Evolutionary conservation across 129 eudicot genomes (phyloP), one percentile per base, ranked within the genome.

Genomic region (Arctium lappa): DNA sequence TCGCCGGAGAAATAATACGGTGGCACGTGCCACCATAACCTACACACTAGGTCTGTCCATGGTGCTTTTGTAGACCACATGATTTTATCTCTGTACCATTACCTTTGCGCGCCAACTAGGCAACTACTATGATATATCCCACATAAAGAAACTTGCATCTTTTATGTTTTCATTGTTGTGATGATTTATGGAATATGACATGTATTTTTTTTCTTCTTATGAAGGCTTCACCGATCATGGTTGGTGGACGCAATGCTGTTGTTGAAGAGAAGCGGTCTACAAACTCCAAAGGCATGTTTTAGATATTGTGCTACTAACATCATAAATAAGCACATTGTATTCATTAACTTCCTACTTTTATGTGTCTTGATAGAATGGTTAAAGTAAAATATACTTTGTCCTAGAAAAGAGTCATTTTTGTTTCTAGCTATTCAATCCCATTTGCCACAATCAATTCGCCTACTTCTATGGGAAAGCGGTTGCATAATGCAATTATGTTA

Each of bases 191-290:
- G 29, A 71, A 72, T 30, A 6, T 72, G 74, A 48, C 65, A 31
- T 63, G 2, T 71, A 22, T 6, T 18, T 18, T 0, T 29, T 27
- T 62, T 13, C 8, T 6, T 77, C 11, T 69, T 48, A 2, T 71
- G 7, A 79, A 95, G 99, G 99, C 98, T 75, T 93, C 97, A 50
- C 95, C 97, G 38, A 78, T 95, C 30, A 2, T 72, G 8, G 75
- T 95, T 37, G 86, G 87, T 75, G 93, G 91, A 31, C 92, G 89
- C 38, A 86, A 85, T 71, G 87, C 90, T 56, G 84, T 85, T 71
- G 87, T 95, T 56, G 99, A 95, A 83, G 99, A 93, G 65, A 95
- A 95, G 88, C 93, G 85, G 79, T 95, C 99, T 16, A 91, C 97
- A 63, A 78, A 69, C 76, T 87, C 97, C 16, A 90, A 93, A 91